A percentile compares a stretch with the other conserved stretches of the same genome.
Evolutionary conservation across 2,329 filamentous ascomycete species (phyloP).

Genomic region (Colletotrichum sp.): DNA sequence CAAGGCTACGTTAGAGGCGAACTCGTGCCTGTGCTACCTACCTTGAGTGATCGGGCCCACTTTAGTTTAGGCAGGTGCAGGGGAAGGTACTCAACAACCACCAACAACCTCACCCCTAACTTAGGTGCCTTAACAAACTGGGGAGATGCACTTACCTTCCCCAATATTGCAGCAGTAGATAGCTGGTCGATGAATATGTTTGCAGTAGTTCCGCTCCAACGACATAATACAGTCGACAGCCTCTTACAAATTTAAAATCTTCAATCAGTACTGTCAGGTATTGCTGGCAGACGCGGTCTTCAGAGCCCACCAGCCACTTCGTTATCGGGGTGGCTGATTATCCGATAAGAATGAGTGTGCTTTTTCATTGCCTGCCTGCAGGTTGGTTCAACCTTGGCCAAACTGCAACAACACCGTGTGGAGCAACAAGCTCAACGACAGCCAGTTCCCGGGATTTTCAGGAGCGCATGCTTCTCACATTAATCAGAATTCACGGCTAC

Average conservation of each 20-base stretch:
- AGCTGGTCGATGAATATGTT: not conserved
- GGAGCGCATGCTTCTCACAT: not conserved
- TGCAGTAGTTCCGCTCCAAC: not conserved
- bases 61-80: not conserved
- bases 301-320: not conserved
- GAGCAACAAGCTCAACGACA: not conserved
- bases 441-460: not conserved
- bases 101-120: not conserved
- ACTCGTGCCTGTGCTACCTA: not conserved
- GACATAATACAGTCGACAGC: not conserved
- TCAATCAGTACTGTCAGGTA: not conserved
- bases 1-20: not conserved
- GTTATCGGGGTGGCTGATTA: not conserved
- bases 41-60: not conserved
- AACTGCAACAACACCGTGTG: not conserved
- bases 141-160: not conserved
- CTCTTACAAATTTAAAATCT: not conserved
- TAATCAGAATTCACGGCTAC: not conserved
- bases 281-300: not conserved
- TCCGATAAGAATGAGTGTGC: constrained; percentile 2
- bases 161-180: not conserved
- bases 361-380: not conserved
- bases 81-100: not conserved
- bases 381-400: not conserved
- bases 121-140: not conserved